Evolutionary conservation across 352 stramenopile genomes (phyloP).

Genomic region (Peronospora belbahrii): DNA sequence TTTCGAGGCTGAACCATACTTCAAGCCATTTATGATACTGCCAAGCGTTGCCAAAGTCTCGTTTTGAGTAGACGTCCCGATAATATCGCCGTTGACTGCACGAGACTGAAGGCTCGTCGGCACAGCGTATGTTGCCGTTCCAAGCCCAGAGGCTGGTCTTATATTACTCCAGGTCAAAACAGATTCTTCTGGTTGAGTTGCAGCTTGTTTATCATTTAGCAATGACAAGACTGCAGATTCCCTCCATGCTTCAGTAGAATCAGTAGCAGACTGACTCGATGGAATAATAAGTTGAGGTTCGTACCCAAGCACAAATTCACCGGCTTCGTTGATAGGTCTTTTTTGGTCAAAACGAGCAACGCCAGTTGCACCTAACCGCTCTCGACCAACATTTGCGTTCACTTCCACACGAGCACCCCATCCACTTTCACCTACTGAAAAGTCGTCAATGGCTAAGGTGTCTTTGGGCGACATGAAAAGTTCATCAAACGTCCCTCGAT

Average conservation of each 20-base stretch:
- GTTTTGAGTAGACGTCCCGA: slow-evolving; percentile 2
- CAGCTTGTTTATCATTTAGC: slow-evolving; percentile 11
- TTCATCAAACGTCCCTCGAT: slow-evolving; percentile 66
- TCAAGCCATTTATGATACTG: slow-evolving; percentile 67
- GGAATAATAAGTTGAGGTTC: neutral
- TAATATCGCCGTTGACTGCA: slow-evolving; percentile 4
- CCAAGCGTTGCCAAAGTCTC: slow-evolving; percentile 7
- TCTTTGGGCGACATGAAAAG: slow-evolving; percentile 61
- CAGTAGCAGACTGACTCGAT: neutral
- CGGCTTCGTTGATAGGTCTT: slow-evolving; percentile 23
- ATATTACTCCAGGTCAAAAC: slow-evolving; percentile 39
- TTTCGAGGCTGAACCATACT: slow-evolving; percentile 12
- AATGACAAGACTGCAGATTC: slow-evolving; percentile 17
- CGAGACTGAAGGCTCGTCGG: slow-evolving; percentile 28
- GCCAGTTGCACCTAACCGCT: slow-evolving; percentile 17
- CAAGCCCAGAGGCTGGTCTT: slow-evolving; percentile 15
- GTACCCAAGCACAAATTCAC: slow-evolving; percentile 13
- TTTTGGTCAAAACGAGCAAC: slow-evolving; percentile 52
- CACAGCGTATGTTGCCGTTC: slow-evolving; percentile 35
- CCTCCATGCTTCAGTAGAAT: slow-evolving; percentile 18
- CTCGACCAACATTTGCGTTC: slow-evolving; percentile 1
- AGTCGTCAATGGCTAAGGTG: neutral
- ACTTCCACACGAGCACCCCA: slow-evolving; percentile 12
- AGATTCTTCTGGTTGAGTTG: slow-evolving; percentile 7
- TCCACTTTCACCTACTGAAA: slow-evolving; percentile 1